Evolutionary conservation across 192 early-diverging fungal genomes (phyloP).

Genomic region (Spinellus fusiger): DNA sequence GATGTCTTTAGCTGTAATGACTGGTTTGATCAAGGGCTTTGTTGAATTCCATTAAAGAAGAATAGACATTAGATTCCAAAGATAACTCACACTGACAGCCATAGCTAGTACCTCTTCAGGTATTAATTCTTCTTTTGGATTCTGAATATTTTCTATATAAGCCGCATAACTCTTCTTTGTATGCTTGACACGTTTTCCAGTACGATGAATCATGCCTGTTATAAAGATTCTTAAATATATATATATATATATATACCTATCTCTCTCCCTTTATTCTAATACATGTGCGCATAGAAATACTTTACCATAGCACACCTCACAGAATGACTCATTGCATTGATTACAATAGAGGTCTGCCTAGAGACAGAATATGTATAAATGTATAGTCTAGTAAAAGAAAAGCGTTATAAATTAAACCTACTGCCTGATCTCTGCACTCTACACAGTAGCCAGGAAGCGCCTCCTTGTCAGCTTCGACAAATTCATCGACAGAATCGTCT

Average conservation of each 20-base stretch:
- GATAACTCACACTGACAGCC: no score
- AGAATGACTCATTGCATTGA: constrained; percentile 83
- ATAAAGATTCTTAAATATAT: not conserved
- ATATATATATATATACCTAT: not conserved
- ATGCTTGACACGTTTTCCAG: constrained; percentile 63
- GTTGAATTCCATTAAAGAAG: not conserved
- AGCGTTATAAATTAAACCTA: constrained; percentile 5
- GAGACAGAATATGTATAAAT: not conserved
- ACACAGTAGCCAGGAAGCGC: constrained; percentile 76
- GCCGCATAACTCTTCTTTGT: constrained; percentile 7
- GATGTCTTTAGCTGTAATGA: constrained; percentile 28
- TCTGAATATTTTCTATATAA: constrained; percentile 1
- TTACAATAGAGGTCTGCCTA: constrained; percentile 66
- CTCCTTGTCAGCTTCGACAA: constrained; percentile 18
- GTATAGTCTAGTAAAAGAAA: not conserved
- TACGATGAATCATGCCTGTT: constrained; percentile 71
- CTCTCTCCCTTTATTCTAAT: not conserved
- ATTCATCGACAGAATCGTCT: constrained; percentile 10
- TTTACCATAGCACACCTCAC: constrained; percentile 78
- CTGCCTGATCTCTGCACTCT: constrained; percentile 79
- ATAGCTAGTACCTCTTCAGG: not conserved
- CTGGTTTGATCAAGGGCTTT: constrained; percentile 1
- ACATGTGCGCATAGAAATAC: no score
- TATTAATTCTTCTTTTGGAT: not conserved
- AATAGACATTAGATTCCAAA: no score